Evolutionary conservation across 192 early-diverging fungal genomes (phyloP), one percentile per base, ranked within the genome.

Genomic region (Umbelopsis ramanniana): DNA sequence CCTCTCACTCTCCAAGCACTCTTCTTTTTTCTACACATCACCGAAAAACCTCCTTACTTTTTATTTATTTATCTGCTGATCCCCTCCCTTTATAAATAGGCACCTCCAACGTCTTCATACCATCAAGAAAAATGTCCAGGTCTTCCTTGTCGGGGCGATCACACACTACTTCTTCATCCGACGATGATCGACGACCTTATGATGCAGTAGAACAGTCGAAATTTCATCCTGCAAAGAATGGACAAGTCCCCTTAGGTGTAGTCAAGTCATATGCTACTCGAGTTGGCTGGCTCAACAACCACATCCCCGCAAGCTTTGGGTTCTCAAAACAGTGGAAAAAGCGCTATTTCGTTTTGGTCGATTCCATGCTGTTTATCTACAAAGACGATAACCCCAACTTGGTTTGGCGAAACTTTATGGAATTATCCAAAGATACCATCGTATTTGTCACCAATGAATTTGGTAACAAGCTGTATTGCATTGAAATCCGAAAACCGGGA

Each of bases 381-480:
- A 79, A 79, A 71, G 38, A 50, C 9, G 38, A 47, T 17, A 74
- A 79, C 23, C 21, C 77, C 10, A 79, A 72, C 17, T 33, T 22
- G 21, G 63, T 70, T 29, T 38, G 60, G 15, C 68, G 52, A 23
- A 73, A 79, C 15, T 70, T 72, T n/a, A 74, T 79, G 40, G 21
- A 68, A 22, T 52, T 79, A 12, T 74, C 70, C 22, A 66, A 74
- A 33, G 77, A 79, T 19, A 79, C 77, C 0, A 68, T 72, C 43
- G 67, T 79, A 8, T 79, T 79, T 40, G 77, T 79, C 26, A 72
- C 77, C n/a, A 73, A 79, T 52, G 77, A 70, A 40, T 79, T 79
- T 67, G n/a, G 29, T 22, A 79, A 79, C 37, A 79, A 79, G 33
- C 69, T 66, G 4, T 79, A 68, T 69, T 69, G 74, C 2, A 63